These are phyloP conservation scores for Parascedosporium putredinis DNA, from an alignment of 2,329 filamentous ascomycete genomes.

Conservation along the genomic window DNA sequence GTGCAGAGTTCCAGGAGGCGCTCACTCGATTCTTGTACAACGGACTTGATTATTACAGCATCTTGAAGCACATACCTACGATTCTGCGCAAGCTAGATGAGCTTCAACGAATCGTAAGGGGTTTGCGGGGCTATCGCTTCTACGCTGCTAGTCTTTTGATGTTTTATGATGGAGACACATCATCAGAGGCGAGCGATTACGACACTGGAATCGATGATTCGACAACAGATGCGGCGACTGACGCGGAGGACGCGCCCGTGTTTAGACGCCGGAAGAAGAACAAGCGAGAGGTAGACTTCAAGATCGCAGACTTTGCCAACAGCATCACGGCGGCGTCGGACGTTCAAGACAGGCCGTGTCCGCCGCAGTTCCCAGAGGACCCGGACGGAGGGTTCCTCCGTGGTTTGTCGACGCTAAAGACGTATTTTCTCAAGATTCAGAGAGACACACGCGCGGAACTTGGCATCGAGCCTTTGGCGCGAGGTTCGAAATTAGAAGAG, in stretches of 20 bases:
- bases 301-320: slow-evolving; percentile 98
- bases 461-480: slow-evolving; percentile 29
- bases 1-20: slow-evolving; percentile 78
- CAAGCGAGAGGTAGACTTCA: slow-evolving; percentile 68
- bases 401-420: slow-evolving; percentile 65
- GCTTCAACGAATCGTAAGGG: slow-evolving; percentile 72
- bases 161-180: slow-evolving; percentile 82
- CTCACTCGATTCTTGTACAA: slow-evolving; percentile 87
- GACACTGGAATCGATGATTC: slow-evolving; percentile 45
- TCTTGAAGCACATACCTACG: slow-evolving; percentile 76
- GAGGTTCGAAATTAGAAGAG: slow-evolving; percentile 13
- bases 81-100: slow-evolving; percentile 75
- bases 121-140: slow-evolving; percentile 77
- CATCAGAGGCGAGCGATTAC: slow-evolving; percentile 31
- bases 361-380: slow-evolving; percentile 68
- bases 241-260: slow-evolving; percentile 41
- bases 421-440: slow-evolving; percentile 83
- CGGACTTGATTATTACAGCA: slow-evolving; percentile 68
- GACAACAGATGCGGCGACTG: slow-evolving; percentile 47
- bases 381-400: slow-evolving; percentile 85
- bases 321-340: slow-evolving; percentile 83
- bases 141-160: slow-evolving; percentile 92
- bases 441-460: slow-evolving; percentile 55
- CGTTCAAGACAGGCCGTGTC: slow-evolving; percentile 54
- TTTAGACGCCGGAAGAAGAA: slow-evolving; percentile 33